Evolutionary conservation across 2,329 filamentous ascomycete genomes (phyloP).

Genomic region (Ceratocystis cubensis): DNA sequence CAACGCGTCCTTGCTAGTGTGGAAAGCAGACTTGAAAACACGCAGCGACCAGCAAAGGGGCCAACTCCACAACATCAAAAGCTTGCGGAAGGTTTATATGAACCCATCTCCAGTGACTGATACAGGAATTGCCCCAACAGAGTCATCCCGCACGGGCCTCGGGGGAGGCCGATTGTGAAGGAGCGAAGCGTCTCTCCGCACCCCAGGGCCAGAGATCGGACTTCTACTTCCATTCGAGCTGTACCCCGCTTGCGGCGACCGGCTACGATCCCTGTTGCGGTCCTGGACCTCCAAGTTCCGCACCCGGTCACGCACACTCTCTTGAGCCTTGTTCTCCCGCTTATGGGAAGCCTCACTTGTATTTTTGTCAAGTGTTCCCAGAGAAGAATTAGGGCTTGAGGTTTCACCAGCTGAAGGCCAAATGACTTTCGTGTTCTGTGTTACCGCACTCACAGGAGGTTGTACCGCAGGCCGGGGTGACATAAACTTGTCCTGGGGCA

Average conservation of each 20-base stretch:
- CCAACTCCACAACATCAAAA: neutral
- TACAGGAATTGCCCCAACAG: neutral
- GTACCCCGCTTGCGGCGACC: slow-evolving; percentile 2
- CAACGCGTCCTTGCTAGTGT: neutral
- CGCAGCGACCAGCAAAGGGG: neutral
- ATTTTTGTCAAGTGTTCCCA: neutral
- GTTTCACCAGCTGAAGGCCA: slow-evolving; percentile 8
- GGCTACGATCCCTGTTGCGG: slow-evolving; percentile 1
- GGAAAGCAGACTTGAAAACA: neutral
- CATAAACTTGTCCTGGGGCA: slow-evolving; percentile 11
- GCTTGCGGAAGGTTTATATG: neutral
- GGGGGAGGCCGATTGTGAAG: neutral
- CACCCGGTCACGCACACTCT: slow-evolving; percentile 14
- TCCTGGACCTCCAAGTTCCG: slow-evolving; percentile 18
- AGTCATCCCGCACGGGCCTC: slow-evolving; percentile 12
- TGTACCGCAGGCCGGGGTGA: slow-evolving; percentile 6
- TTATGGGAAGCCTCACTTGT: neutral
- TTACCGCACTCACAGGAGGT: slow-evolving; percentile 13
- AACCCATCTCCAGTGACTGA: slow-evolving; percentile 4
- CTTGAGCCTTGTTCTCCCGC: slow-evolving; percentile 3
- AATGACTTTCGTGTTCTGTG: neutral
- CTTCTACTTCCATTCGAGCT: neutral
- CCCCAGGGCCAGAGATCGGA: neutral
- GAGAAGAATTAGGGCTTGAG: neutral
- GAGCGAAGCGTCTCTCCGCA: slow-evolving; percentile 4